Conservation (phyloP, 1,139 yeast genomes). For the Meyerozyma sp. region DNA sequence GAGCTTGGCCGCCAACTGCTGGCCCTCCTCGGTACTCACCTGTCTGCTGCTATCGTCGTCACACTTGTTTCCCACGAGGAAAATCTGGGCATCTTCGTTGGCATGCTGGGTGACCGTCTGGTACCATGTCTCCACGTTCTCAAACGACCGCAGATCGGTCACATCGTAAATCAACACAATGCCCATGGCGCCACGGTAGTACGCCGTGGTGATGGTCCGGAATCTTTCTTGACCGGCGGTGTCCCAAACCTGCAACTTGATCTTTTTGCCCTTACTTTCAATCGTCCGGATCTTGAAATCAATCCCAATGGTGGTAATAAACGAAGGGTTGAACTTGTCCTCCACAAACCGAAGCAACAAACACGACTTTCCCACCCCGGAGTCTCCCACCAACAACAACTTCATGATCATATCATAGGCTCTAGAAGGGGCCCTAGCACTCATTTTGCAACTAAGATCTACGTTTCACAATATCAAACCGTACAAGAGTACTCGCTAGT, state of each 20-base stretch:
- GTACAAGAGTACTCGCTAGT: neutral
- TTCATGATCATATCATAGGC: conserved; percentile 94
- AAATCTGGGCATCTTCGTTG: conserved; percentile 88
- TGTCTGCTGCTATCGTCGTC: conserved; percentile 77
- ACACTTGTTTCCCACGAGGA: conserved; percentile 91
- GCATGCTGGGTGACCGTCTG: conserved; percentile 96
- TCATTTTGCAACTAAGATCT: conserved; percentile 21
- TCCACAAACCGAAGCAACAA: conserved; percentile 90
- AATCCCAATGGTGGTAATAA: conserved; percentile 95
- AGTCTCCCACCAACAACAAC: conserved; percentile 90
- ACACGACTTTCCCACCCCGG: conserved; percentile 95
- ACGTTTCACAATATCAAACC: neutral
- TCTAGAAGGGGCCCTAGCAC: conserved; percentile 63
- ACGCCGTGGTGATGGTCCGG: conserved; percentile 96
- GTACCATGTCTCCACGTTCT: conserved; percentile 83
- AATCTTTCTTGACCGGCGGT: conserved; percentile 99
- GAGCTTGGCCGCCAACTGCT: conserved; percentile 78
- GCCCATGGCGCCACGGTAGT: conserved; percentile 99
- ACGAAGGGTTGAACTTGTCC: conserved; percentile 93
- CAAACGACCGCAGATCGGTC: conserved; percentile 90
- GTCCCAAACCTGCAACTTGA: conserved; percentile 97
- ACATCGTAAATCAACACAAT: conserved; percentile 94
- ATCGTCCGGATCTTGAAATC: conserved; percentile 97
- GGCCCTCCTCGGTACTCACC: conserved; percentile 85
- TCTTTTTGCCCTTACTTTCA: conserved; percentile 86